A percentile compares a stretch with the other conserved stretches of the same genome.
These are phyloP conservation scores for Eragrostis curvula DNA, from an alignment of 176 grass and related monocot genomes.

Conservation along the genomic window DNA sequence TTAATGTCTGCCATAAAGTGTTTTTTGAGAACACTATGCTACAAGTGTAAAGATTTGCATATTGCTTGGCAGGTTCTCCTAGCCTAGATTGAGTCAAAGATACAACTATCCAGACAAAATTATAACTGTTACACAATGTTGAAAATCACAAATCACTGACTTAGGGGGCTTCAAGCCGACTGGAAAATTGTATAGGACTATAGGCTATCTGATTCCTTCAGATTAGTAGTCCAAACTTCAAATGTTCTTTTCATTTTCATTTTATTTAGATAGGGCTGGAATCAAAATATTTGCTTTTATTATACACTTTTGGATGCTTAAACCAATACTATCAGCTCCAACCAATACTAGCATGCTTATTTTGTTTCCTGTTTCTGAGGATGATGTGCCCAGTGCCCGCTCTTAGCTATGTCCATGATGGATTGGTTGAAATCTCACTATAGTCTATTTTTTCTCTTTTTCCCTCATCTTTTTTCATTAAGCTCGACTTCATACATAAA, in stretches of 20 bases:
- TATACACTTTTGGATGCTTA: neutral
- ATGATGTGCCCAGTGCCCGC: constrained; percentile 22
- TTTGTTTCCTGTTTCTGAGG: constrained; percentile 33
- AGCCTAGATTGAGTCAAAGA: neutral
- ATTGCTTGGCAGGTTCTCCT: constrained; percentile 2
- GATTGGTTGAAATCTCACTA: constrained; percentile 47
- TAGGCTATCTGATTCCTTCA: constrained; percentile 18
- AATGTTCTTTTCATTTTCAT: neutral
- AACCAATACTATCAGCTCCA: neutral
- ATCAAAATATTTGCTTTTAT: constrained; percentile 13
- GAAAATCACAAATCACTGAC: constrained; percentile 5
- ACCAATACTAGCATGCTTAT: neutral
- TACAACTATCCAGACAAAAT: neutral
- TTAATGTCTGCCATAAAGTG: neutral
- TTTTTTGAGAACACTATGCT: neutral
- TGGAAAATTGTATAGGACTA: constrained; percentile 22
- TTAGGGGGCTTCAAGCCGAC: constrained; percentile 1
- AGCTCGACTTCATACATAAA: constrained; percentile 33
- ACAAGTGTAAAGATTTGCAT: constrained; percentile 21
- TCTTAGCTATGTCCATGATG: constrained; percentile 36
- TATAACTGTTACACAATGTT: neutral
- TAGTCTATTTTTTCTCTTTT: constrained; percentile 14
- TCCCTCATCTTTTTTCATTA: constrained; percentile 25
- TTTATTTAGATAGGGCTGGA: constrained; percentile 25
- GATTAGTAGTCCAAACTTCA: constrained; percentile 21